Evolutionary conservation across 495 filamentous ascomycete genomes (phyloP), one percentile per base, ranked within the genome.

Genomic region (Jackrogersella multiformis): DNA sequence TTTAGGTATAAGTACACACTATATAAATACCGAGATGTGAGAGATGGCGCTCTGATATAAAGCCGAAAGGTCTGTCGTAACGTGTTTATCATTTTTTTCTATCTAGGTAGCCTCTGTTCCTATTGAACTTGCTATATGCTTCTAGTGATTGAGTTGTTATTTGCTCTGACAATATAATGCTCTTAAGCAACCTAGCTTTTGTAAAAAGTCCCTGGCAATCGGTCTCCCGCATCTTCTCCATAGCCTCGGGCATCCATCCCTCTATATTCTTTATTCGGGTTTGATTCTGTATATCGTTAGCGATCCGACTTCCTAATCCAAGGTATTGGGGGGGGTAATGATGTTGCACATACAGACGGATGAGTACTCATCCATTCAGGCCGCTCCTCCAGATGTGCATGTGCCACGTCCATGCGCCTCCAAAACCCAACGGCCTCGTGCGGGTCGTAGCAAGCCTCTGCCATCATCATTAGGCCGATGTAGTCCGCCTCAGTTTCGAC

Each of bases 361-460:
- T 97, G 94, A 16, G 94, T 97, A 24, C 90, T 93, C 73, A 96
- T 75, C 77, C 93, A 91, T 73, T 95, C 89, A 1, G 92, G 92
- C 20, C 86, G 82, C 44, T 81, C 77, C 34, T 69, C 68, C 70
- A 88, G 76, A 45, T 88, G 76, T n/a, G 78, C 78, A 45, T 88
- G 76, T n/a, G 78, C 78, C 56, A 83, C 74, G 53, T 91, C 85
- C 92, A 97, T 95, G 15, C 90, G 80, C 65, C 78, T 71, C 94
- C 94, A 97, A 74, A 97, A 78, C 20, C 70, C 78, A 8, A 90
- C 81, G 2, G 94, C 93, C 38, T 87, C 89, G 15, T 81, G 74
- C 0, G 94, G 94, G 64, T 96, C 84, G 72, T 90, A 97, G 54
- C 79, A 83, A 45, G 77, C 79, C 76, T 81, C 75, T 13, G 80